Conservation (phyloP, 2,329 filamentous ascomycete genomes). For the Fusarium scirpi region DNA sequence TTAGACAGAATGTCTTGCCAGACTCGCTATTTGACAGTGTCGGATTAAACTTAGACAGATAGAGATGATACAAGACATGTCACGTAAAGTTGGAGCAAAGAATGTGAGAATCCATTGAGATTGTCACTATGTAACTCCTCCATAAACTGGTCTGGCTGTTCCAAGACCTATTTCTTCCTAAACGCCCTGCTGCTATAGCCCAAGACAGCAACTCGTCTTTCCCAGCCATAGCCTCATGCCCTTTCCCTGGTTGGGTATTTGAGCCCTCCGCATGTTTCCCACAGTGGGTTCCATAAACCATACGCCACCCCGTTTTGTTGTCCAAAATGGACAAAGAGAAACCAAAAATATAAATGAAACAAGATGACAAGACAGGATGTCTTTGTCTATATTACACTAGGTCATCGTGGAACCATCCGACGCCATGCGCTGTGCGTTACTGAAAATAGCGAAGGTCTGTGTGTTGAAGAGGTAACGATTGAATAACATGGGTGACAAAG, state of each 20-base stretch:
- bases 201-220: slow-evolving; percentile 36
- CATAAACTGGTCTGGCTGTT: slow-evolving; percentile 17
- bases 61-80: not conserved
- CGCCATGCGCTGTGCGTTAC: slow-evolving; percentile 46
- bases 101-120: slow-evolving; percentile 19
- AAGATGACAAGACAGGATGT: slow-evolving; percentile 34
- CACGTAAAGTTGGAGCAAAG: not conserved
- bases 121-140: slow-evolving; percentile 31
- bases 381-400: slow-evolving; percentile 49
- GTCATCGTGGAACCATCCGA: slow-evolving; percentile 40
- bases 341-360: slow-evolving; percentile 39
- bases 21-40: not conserved
- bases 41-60: not conserved
- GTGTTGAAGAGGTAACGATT: slow-evolving; percentile 33
- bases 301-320: slow-evolving; percentile 43
- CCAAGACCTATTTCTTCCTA: slow-evolving; percentile 36
- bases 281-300: slow-evolving; percentile 23
- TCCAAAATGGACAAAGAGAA: slow-evolving; percentile 41
- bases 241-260: slow-evolving; percentile 31
- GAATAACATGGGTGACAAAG: slow-evolving; percentile 40
- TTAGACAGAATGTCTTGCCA: not conserved
- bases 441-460: slow-evolving; percentile 41
- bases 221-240: slow-evolving; percentile 32
- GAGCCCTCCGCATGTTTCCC: slow-evolving; percentile 35
- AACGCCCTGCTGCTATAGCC: slow-evolving; percentile 43